Evolutionary conservation across 176 grass and related monocot genomes (phyloP).

Genomic region (Panicum miliaceum): DNA sequence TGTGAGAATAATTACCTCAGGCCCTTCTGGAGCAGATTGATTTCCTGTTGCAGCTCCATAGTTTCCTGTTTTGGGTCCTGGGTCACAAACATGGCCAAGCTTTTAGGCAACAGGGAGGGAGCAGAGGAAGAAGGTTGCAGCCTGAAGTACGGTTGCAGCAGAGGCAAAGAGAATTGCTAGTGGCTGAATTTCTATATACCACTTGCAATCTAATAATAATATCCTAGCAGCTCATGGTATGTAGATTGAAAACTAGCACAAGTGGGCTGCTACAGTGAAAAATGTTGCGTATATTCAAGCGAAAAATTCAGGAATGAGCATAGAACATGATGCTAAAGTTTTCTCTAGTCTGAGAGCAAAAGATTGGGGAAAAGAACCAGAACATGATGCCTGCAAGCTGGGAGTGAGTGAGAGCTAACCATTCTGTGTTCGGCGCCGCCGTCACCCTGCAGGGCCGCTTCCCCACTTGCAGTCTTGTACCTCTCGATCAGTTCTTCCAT

Average conservation of each 20-base stretch:
- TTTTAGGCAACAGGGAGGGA: neutral
- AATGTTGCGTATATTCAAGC: neutral
- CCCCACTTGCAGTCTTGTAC: conserved; percentile 75
- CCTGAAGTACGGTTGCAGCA: neutral
- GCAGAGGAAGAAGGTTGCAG: neutral
- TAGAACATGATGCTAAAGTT: neutral
- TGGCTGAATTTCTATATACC: too few species aligned
- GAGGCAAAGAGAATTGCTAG: too few species aligned
- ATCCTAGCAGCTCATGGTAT: neutral
- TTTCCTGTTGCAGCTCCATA: conserved; percentile 76
- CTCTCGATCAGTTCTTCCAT: conserved; percentile 86
- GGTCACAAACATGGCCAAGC: conserved; percentile 32
- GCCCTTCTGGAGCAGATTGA: conserved; percentile 80
- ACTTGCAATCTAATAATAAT: neutral
- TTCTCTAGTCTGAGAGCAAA: neutral
- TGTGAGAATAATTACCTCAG: conserved; percentile 54
- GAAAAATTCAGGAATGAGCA: neutral
- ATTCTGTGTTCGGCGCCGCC: conserved; percentile 38
- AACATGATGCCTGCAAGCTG: neutral
- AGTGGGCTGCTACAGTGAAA: neutral
- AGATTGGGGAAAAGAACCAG: neutral
- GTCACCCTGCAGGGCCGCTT: conserved; percentile 49
- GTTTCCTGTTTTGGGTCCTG: conserved; percentile 79
- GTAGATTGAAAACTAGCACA: neutral
- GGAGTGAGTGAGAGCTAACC: conserved; percentile 26